Percentiles rank a stretch among this genome's conserved stretches.
Conservation (phyloP, 2,329 filamentous ascomycete genomes). For the Colletotrichum chlorophyti region DNA sequence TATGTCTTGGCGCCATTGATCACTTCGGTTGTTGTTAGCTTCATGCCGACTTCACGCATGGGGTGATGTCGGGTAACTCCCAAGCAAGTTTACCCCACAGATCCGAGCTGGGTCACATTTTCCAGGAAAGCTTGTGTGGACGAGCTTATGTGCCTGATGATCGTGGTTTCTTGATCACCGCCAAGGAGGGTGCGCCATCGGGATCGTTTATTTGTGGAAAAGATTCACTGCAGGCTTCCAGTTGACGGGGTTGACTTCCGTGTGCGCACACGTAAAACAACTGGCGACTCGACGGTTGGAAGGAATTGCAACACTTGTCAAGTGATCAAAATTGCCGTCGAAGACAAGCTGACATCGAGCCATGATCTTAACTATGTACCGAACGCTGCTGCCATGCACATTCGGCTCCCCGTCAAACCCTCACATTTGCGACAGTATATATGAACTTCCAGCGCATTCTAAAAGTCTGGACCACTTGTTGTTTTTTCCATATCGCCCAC, state of each 20-base stretch:
- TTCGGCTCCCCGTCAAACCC: too few relatives aligned
- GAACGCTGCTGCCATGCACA: too few relatives aligned
- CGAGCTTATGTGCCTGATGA: not conserved
- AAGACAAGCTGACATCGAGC: too few relatives aligned
- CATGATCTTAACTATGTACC: too few relatives aligned
- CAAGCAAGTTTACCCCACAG: slow-evolving; percentile 11
- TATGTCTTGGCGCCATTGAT: not conserved
- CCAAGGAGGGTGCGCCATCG: not conserved
- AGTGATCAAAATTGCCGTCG: too few relatives aligned
- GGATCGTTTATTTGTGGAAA: slow-evolving; percentile 28
- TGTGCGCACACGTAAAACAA: not conserved
- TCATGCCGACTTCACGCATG: not conserved
- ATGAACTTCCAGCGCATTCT: too few relatives aligned
- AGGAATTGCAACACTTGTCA: too few relatives aligned
- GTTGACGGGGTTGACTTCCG: not conserved
- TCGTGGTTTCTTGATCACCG: not conserved
- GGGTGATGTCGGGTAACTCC: not conserved
- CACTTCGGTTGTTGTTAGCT: not conserved
- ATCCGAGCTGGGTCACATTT: not conserved
- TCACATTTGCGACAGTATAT: too few relatives aligned
- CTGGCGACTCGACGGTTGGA: too few relatives aligned
- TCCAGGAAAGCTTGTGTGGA: not conserved
- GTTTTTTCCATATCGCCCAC: too few relatives aligned
- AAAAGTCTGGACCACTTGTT: too few relatives aligned
- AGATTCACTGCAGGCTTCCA: not conserved